phyloP scores from a whole-genome alignment of 148 eudicot genomes.

The Vaccinium myrtillus region DNA sequence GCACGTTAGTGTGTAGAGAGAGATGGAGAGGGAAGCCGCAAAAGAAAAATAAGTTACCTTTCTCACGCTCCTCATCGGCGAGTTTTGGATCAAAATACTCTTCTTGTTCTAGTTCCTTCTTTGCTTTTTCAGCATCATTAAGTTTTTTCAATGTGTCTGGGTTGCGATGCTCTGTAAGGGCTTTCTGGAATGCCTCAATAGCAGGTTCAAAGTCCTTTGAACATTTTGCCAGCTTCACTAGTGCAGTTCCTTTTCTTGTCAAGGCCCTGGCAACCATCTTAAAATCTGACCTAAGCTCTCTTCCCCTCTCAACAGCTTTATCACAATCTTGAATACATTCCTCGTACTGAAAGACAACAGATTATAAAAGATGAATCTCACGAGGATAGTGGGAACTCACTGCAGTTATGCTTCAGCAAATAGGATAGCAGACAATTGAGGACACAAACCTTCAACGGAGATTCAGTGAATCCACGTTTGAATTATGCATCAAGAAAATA shows the following conservation, averaged over 20 bases:
- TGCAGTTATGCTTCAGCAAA: background rate
- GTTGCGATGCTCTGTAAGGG: conserved; percentile 94
- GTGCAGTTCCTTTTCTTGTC: conserved; percentile 90
- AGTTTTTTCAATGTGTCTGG: conserved; percentile 90
- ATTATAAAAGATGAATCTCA: background rate
- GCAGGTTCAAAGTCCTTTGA: conserved; percentile 82
- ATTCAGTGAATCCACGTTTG: background rate
- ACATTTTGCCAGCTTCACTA: conserved; percentile 76
- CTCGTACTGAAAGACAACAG: conserved; percentile 49
- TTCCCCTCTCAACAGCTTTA: conserved; percentile 91
- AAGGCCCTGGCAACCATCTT: conserved; percentile 96
- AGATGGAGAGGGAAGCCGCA: background rate
- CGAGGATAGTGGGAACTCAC: background rate
- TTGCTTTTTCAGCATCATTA: conserved; percentile 93
- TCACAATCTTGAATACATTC: conserved; percentile 95
- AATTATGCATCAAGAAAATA: background rate
- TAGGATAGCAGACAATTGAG: background rate
- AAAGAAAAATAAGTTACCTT: conserved; percentile 44
- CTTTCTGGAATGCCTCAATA: conserved; percentile 94
- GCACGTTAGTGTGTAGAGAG: background rate
- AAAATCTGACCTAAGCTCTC: conserved; percentile 89
- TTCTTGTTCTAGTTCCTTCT: conserved; percentile 88
- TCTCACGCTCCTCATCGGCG: conserved; percentile 96
- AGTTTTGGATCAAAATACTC: conserved; percentile 84
- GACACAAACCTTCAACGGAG: background rate